phyloP scores from a whole-genome alignment of 306 rosid species.

The Comarum palustre region DNA sequence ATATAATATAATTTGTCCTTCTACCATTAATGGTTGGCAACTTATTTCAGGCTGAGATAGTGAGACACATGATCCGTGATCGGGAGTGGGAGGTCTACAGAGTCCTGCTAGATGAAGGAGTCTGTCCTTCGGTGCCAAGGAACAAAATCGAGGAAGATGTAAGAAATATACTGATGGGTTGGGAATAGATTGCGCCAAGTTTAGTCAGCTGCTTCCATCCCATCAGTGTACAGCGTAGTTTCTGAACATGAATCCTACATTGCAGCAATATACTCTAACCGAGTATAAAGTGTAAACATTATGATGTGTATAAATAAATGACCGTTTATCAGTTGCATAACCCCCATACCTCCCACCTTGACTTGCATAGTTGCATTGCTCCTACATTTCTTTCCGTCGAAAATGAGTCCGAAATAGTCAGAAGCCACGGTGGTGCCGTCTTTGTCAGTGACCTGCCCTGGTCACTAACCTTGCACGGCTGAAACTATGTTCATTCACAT shows the following conservation, averaged over 20 bases:
- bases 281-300: not conserved
- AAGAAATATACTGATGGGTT: slow-evolving; percentile 56
- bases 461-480: slow-evolving; percentile 14
- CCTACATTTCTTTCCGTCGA: not conserved
- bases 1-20: not conserved
- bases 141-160: slow-evolving; percentile 43
- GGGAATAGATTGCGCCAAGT: slow-evolving; percentile 23
- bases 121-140: slow-evolving; percentile 27
- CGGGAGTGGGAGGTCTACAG: slow-evolving; percentile 64
- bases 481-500: not conserved
- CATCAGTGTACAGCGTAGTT: slow-evolving; percentile 17
- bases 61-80: slow-evolving; percentile 40
- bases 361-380: not conserved
- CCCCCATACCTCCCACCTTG: not conserved
- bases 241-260: slow-evolving; percentile 3
- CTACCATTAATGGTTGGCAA: not conserved
- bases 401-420: not conserved
- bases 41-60: slow-evolving; percentile 48
- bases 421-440: not conserved
- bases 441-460: not conserved
- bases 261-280: not conserved
- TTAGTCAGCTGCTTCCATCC: not conserved
- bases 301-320: not conserved
- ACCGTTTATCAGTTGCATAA: not conserved
- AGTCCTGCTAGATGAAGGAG: slow-evolving; percentile 48